phyloP scores from a whole-genome alignment of 345 rosid species.

The Hevea brasiliensis region DNA sequence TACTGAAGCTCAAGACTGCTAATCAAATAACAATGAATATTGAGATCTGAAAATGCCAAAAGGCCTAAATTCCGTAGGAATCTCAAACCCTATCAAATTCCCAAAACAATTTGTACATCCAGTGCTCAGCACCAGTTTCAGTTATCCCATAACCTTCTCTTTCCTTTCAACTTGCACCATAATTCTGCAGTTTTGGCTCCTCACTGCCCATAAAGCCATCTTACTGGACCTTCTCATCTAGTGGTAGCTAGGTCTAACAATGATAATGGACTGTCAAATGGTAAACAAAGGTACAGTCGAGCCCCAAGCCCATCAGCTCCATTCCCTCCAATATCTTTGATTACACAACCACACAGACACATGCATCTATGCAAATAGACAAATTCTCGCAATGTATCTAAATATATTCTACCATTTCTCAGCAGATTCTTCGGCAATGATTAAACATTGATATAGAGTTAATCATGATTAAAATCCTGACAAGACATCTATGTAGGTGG shows the following conservation, averaged over 20 bases:
- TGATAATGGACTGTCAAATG: background rate
- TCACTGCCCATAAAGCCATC: background rate
- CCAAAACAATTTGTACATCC: background rate
- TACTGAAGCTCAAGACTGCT: background rate
- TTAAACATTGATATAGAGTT: background rate
- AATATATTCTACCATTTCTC: background rate
- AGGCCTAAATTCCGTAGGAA: background rate
- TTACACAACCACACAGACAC: background rate
- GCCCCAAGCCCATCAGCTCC: background rate
- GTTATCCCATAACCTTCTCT: background rate
- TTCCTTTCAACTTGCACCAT: background rate
- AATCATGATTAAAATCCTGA: background rate
- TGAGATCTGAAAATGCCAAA: background rate
- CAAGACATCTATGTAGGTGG: background rate
- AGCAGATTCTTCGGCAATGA: background rate
- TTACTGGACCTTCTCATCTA: background rate
- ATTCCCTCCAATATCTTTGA: background rate
- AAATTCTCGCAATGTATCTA: background rate
- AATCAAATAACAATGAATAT: background rate
- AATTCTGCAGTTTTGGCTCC: background rate
- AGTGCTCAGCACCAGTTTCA: background rate
- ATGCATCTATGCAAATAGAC: background rate
- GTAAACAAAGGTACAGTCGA: background rate
- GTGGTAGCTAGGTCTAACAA: background rate
- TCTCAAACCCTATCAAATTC: background rate